Conservation (phyloP, 805 yeast genomes). For the Starmera amethionina region DNA sequence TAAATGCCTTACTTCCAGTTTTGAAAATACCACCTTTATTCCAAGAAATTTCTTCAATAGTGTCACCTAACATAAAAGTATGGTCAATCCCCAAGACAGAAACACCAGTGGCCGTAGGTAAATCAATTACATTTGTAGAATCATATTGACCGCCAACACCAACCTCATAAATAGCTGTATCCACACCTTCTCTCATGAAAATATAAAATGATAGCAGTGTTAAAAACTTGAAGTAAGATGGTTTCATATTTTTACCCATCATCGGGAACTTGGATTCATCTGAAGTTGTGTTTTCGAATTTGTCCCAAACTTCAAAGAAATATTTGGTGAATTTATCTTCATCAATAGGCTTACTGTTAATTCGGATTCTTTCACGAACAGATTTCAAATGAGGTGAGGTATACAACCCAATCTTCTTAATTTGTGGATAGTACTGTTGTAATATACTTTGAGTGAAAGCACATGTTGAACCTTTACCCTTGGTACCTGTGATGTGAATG, state of each 20-base stretch:
- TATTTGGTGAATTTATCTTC: conserved; percentile 77
- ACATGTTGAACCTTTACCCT: conserved; percentile 97
- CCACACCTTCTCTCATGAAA: conserved; percentile 80
- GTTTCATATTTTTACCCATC: conserved; percentile 65
- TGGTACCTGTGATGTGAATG: conserved; percentile 93
- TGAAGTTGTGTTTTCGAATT: conserved; percentile 48
- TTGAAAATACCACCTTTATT: conserved; percentile 94
- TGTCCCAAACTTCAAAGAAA: conserved; percentile 93
- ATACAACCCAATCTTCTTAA: conserved; percentile 76
- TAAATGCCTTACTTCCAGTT: conserved; percentile 50
- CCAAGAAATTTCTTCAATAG: conserved; percentile 89
- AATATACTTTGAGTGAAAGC: conserved; percentile 85
- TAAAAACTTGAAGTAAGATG: conserved; percentile 87
- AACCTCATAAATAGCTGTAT: conserved; percentile 91
- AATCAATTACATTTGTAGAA: conserved; percentile 79
- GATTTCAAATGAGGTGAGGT: conserved; percentile 94
- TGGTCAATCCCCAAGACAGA: conserved; percentile 89
- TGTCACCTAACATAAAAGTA: conserved; percentile 65
- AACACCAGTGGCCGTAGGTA: conserved; percentile 81
- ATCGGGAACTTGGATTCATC: conserved; percentile 55
- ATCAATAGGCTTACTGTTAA: conserved; percentile 76
- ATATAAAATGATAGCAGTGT: conserved; percentile 88
- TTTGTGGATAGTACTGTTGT: conserved; percentile 38
- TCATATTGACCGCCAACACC: conserved; percentile 98
- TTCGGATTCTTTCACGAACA: conserved; percentile 84